Percentiles rank a stretch among this genome's conserved stretches.
phyloP scores from a whole-genome alignment of 2,329 filamentous ascomycete genomes.

The Cytospora piceicola region DNA sequence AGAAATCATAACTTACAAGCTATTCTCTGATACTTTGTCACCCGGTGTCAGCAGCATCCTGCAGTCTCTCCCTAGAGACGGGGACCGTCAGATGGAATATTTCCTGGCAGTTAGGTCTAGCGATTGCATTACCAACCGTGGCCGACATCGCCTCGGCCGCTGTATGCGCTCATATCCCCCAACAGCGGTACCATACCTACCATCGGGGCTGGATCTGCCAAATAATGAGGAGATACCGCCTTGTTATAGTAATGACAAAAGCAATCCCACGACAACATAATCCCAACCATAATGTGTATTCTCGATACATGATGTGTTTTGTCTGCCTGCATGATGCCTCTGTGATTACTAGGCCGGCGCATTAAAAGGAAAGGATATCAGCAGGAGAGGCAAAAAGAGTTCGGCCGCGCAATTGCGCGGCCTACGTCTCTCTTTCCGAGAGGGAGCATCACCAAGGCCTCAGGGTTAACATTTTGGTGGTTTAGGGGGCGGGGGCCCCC shows the following conservation, averaged over 20 bases:
- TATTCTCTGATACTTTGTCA: neutral
- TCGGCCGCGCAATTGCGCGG: too few relatives aligned
- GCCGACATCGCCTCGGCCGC: neutral
- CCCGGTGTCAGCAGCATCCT: neutral
- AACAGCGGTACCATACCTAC: neutral
- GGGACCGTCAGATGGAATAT: neutral
- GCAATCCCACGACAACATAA: too few relatives aligned
- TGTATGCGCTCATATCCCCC: conserved; percentile 4
- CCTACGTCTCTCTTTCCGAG: too few relatives aligned
- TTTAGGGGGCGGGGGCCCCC: too few relatives aligned
- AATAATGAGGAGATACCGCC: neutral
- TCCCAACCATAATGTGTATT: neutral
- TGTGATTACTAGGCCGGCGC: too few relatives aligned
- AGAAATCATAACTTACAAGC: neutral
- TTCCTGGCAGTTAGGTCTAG: conserved; percentile 7
- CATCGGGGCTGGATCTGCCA: neutral
- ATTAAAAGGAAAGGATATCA: too few relatives aligned
- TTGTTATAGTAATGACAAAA: neutral
- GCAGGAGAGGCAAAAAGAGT: too few relatives aligned
- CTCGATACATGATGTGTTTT: neutral
- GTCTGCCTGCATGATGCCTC: too few relatives aligned
- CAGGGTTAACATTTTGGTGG: too few relatives aligned
- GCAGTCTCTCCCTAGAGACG: neutral
- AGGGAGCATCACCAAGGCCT: too few relatives aligned
- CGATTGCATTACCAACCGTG: neutral